phyloP scores from a whole-genome alignment of 2,329 filamentous ascomycete species.

The Pseudocercospora macadamiae region DNA sequence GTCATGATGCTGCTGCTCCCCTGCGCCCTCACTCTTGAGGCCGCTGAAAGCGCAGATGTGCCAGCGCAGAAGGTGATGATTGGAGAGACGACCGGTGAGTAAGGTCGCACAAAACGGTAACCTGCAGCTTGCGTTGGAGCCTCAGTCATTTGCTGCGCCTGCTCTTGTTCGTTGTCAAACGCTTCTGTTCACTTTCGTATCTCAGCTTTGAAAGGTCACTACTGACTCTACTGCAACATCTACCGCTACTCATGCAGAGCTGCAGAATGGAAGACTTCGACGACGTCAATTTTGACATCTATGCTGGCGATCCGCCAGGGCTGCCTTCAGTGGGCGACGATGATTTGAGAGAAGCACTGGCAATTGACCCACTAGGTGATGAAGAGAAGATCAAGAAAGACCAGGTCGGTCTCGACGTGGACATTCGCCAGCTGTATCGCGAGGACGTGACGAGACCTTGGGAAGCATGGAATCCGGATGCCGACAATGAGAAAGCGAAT shows the following conservation, averaged over 20 bases:
- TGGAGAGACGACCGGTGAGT: neutral
- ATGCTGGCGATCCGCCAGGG: neutral
- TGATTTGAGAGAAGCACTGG: neutral
- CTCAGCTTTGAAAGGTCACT: too few species aligned
- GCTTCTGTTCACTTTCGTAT: too few species aligned
- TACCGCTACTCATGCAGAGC: too few species aligned
- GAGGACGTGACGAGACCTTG: neutral
- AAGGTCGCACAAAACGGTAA: neutral
- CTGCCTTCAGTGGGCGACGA: neutral
- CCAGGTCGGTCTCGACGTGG: neutral
- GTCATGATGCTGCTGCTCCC: neutral
- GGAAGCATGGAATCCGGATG: conserved; percentile 7
- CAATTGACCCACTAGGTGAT: neutral
- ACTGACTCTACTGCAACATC: too few species aligned
- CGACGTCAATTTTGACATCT: neutral
- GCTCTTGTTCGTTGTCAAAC: neutral
- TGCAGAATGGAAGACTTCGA: neutral
- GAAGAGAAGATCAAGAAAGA: neutral
- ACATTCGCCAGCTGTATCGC: conserved; percentile 11
- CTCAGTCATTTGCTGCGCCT: neutral
- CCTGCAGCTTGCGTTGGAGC: neutral
- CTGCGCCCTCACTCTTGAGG: too few species aligned
- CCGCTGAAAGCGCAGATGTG: too few species aligned
- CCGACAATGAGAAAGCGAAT: conserved; percentile 8
- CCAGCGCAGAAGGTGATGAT: neutral